Percentiles rank a stretch among this genome's conserved stretches.
Evolutionary conservation across 345 rosid genomes (phyloP).

Genomic region (Bruguiera gymnorhiza): DNA sequence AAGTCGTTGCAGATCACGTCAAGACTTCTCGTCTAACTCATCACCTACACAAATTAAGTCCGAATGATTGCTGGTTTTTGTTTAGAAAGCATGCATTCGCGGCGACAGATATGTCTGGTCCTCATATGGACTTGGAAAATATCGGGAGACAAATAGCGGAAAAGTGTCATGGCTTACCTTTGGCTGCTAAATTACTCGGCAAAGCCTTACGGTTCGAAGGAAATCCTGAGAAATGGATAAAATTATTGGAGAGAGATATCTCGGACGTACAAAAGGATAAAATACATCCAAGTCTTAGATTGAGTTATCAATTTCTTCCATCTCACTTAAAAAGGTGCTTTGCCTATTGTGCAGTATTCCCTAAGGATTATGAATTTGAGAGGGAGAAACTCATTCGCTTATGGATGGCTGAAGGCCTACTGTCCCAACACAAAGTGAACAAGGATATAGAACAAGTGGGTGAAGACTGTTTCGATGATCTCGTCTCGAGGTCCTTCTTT

Average conservation of each 20-base stretch:
- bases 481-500: too few relatives aligned
- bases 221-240: slow-evolving; percentile 7
- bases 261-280: background rate
- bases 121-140: background rate
- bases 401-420: slow-evolving; percentile 13
- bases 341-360: background rate
- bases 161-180: slow-evolving; percentile 7
- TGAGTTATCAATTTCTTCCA: slow-evolving; percentile 28
- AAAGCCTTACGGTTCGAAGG: background rate
- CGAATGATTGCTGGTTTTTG: slow-evolving; percentile 5
- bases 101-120: background rate
- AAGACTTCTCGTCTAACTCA: background rate
- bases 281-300: background rate
- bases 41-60: slow-evolving; percentile 1
- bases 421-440: background rate
- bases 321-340: slow-evolving; percentile 15
- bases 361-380: background rate
- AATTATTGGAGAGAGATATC: background rate
- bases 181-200: slow-evolving; percentile 3
- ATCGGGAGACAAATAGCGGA: slow-evolving; percentile 1
- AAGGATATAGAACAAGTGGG: background rate
- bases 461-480: slow-evolving; percentile 7
- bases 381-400: background rate
- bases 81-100: background rate
- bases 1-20: background rate